Base-by-base conservation (phyloP, 2,329 filamentous ascomycete genomes). In the Aspergillaceae sp. region DNA sequence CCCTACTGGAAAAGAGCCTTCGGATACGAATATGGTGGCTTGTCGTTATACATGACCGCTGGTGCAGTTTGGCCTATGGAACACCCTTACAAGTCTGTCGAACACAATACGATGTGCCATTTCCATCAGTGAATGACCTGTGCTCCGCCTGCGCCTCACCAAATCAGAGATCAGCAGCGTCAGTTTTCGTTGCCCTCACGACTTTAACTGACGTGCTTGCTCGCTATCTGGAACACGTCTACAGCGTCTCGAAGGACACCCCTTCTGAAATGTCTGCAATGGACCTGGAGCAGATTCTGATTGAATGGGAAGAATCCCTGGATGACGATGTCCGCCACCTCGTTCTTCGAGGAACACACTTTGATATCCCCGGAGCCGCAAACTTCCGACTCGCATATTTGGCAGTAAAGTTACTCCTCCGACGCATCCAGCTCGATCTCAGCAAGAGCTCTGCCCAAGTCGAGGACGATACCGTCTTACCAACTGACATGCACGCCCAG, bases 11-110 rank as follows among this genome's bases (percentile, higher is more conserved):
- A 51, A 79, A 79, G 55, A 59, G 65, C 7, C 51, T 78, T 4
- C 60, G 77, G 27, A 74, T 78, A 52, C 68, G 72, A 44, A 72
- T 79, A 1, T 80, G 78, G 78, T 79, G 77, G 77, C 66, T 70
- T 6, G 57, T 80, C 0, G 52, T 77, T 9, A 64, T 80, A 7
- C 71, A 78, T 42, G 77, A 81, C 54, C 67, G 72, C 44, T 80
- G 78, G 75, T 69, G 66, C 7, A 77, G 75, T 42, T 60, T 78
- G 4, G 73, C 74, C 1, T 73, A 78, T 42, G 76, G 76, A 1
- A 78, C 75, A 3, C 76, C 75, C 1, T 68, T 73, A 2, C 71
- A 72, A 28, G 70, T 79, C 7, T 62, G 67, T 7, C 60, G 61
- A 10, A 54, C 61, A 0, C 72, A 76, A 40, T 68, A 75, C 36